phyloP scores from a whole-genome alignment of 1,284 basidiomycete species.

The Trichosporon asahii region DNA sequence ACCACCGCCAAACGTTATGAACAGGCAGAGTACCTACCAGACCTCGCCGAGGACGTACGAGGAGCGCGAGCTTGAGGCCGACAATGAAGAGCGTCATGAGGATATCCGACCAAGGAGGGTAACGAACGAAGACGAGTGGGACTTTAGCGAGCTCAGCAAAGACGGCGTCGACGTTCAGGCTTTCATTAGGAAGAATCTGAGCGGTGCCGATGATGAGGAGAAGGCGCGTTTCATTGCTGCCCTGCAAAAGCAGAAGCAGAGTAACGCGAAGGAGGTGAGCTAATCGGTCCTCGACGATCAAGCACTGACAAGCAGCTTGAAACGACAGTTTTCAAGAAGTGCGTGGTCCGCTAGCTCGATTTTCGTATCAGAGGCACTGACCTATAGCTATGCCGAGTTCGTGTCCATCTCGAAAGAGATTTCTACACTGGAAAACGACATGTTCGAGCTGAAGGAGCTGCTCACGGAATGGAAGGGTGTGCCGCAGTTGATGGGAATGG shows the following conservation, averaged over 20 bases:
- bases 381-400: slow-evolving; percentile 83
- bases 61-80: slow-evolving; percentile 21
- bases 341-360: slow-evolving; percentile 29
- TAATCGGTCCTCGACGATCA: slow-evolving; percentile 46
- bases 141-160: slow-evolving; percentile 65
- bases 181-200: slow-evolving; percentile 53
- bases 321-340: slow-evolving; percentile 87
- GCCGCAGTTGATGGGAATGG: slow-evolving; percentile 86
- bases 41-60: slow-evolving; percentile 12
- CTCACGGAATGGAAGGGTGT: slow-evolving; percentile 92
- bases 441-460: slow-evolving; percentile 93
- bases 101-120: slow-evolving; percentile 35
- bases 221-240: slow-evolving; percentile 48
- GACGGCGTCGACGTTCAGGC: slow-evolving; percentile 76
- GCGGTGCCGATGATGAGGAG: slow-evolving; percentile 51
- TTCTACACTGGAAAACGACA: slow-evolving; percentile 91
- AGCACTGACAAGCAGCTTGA: slow-evolving; percentile 1
- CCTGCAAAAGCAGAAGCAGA: slow-evolving; percentile 40
- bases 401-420: slow-evolving; percentile 97
- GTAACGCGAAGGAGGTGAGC: slow-evolving; percentile 42
- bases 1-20: neutral
- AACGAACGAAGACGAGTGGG: slow-evolving; percentile 51
- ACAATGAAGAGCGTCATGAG: slow-evolving; percentile 30
- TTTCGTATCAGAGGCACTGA: neutral
- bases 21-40: slow-evolving; percentile 1